These are phyloP conservation scores for Hericium rajendrae DNA, from an alignment of 768 basidiomycete species.

Conservation along the genomic window DNA sequence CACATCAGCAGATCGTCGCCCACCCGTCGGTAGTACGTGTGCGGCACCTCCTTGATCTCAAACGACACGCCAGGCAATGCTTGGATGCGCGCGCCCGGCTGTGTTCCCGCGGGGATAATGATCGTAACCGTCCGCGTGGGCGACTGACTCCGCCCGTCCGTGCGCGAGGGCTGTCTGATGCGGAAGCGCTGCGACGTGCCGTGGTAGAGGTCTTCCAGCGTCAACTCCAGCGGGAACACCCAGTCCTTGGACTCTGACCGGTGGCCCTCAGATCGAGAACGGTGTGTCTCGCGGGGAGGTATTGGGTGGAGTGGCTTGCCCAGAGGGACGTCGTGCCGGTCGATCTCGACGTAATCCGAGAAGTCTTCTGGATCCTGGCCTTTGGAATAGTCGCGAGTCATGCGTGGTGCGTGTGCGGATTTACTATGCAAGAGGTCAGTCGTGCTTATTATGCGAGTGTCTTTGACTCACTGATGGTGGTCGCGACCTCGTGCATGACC, in stretches of 20 bases:
- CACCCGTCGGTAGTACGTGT: not conserved
- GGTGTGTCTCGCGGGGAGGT: not conserved
- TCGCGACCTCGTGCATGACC: not conserved
- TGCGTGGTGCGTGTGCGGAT: not conserved
- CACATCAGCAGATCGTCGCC: conserved; percentile 1
- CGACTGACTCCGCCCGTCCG: not conserved
- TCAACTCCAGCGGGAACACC: conserved; percentile 2
- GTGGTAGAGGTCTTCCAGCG: conserved; percentile 3
- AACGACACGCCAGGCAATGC: not conserved
- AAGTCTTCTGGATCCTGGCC: not conserved
- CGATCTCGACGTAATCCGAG: conserved; percentile 1
- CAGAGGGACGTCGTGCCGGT: not conserved
- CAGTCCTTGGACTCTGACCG: not conserved
- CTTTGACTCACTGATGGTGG: not conserved
- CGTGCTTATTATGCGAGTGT: not conserved
- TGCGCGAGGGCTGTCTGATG: not conserved
- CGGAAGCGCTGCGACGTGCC: conserved; percentile 1
- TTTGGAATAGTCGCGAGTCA: not conserved
- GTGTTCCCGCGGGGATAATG: not conserved
- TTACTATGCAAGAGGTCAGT: not conserved
- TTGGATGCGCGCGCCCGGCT: not conserved
- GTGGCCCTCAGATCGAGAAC: not conserved
- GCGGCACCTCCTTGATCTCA: not conserved
- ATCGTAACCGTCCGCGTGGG: not conserved
- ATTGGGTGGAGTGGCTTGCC: not conserved